A percentile compares a stretch with the other conserved stretches of the same genome.
Conservation (phyloP, 2,329 filamentous ascomycete species). For the Ophiostoma perfectum region DNA sequence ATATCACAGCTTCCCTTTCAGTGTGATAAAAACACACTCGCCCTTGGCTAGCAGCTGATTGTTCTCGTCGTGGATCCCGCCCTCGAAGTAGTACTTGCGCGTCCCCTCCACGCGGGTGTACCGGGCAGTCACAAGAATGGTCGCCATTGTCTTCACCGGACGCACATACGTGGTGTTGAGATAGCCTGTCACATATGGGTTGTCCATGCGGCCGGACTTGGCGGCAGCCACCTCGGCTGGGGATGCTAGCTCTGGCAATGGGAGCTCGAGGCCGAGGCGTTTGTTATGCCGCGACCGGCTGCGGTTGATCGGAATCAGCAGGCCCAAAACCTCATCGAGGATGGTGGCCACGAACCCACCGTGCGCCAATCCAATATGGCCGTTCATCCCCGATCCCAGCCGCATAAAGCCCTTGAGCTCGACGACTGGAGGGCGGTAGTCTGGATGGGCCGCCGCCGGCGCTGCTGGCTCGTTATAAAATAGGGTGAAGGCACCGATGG, state of each 20-base stretch:
- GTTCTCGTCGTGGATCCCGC: slow-evolving; percentile 44
- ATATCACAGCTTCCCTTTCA: slow-evolving; percentile 25
- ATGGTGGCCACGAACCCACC: slow-evolving; percentile 54
- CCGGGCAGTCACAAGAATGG: slow-evolving; percentile 43
- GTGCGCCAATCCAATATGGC: slow-evolving; percentile 48
- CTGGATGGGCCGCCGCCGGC: neutral
- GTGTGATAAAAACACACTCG: slow-evolving; percentile 46
- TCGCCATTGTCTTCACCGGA: slow-evolving; percentile 47
- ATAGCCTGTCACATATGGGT: slow-evolving; percentile 44
- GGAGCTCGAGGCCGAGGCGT: slow-evolving; percentile 10
- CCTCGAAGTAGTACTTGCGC: slow-evolving; percentile 50
- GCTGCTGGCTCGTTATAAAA: slow-evolving; percentile 38
- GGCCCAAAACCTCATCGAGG: slow-evolving; percentile 55
- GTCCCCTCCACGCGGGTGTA: slow-evolving; percentile 42
- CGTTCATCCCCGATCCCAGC: slow-evolving; percentile 50
- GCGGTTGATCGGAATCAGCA: slow-evolving; percentile 42
- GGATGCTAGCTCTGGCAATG: neutral
- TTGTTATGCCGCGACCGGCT: slow-evolving; percentile 15
- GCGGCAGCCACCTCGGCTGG: slow-evolving; percentile 21
- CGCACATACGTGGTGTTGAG: slow-evolving; percentile 51
- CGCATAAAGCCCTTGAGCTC: slow-evolving; percentile 35
- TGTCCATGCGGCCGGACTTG: slow-evolving; percentile 16
- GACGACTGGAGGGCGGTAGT: slow-evolving; percentile 25
- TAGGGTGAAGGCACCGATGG: slow-evolving; percentile 43
- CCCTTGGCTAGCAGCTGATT: slow-evolving; percentile 45